Conservation (phyloP, 495 filamentous ascomycete genomes). For the Hyaloscypha hepaticicola region DNA sequence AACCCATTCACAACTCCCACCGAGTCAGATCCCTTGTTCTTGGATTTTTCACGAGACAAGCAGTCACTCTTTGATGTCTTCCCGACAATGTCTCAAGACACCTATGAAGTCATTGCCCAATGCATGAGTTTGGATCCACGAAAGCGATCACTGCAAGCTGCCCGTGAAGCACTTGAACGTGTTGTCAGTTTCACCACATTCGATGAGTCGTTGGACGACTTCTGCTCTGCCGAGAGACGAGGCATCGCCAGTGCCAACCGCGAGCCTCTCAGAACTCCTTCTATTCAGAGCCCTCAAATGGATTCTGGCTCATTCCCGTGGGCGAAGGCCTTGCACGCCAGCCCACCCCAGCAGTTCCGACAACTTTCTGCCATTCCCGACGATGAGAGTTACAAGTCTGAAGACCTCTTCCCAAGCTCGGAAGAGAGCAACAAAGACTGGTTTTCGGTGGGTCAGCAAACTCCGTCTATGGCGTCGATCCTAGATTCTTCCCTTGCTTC, state of each 20-base stretch:
- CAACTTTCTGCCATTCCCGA: slow-evolving; percentile 79
- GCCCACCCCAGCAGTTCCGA: slow-evolving; percentile 67
- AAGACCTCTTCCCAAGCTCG: slow-evolving; percentile 85
- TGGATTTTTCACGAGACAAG: slow-evolving; percentile 87
- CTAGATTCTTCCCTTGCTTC: slow-evolving; percentile 71
- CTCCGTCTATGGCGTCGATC: slow-evolving; percentile 76
- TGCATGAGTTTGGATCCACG: slow-evolving; percentile 86
- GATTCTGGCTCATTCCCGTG: slow-evolving; percentile 86
- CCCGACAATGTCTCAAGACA: slow-evolving; percentile 96
- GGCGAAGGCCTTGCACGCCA: slow-evolving; percentile 86
- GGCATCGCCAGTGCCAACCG: slow-evolving; percentile 82
- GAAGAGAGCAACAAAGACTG: slow-evolving; percentile 69
- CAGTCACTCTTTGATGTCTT: slow-evolving; percentile 98
- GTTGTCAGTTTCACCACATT: slow-evolving; percentile 92
- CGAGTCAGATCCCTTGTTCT: slow-evolving; percentile 81
- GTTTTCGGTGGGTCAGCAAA: slow-evolving; percentile 67
- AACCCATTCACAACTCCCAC: slow-evolving; percentile 92
- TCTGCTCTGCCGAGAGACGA: slow-evolving; percentile 76
- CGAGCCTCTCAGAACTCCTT: slow-evolving; percentile 93
- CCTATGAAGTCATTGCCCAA: slow-evolving; percentile 85
- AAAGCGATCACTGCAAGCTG: slow-evolving; percentile 77
- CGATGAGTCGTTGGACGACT: slow-evolving; percentile 87
- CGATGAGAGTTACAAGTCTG: slow-evolving; percentile 63
- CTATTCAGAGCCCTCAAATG: slow-evolving; percentile 83
- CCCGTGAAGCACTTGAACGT: slow-evolving; percentile 72